Evolutionary conservation across 177 flowering plant genomes (phyloP).

Genomic region (Vitis hybrid): DNA sequence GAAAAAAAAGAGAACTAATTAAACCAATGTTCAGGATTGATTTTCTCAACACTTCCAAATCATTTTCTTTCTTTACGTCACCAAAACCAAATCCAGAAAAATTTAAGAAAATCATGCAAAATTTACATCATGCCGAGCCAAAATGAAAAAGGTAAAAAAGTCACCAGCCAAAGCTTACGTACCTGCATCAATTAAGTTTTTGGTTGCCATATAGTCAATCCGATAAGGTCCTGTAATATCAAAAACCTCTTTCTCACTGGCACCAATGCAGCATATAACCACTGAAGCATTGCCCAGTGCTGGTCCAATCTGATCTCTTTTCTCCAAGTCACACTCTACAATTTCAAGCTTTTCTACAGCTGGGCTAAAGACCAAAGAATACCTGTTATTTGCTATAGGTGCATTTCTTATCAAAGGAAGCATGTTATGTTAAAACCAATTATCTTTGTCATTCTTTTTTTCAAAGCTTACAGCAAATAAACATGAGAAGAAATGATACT

Average conservation of each 20-base stretch:
- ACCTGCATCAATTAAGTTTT: slow-evolving; percentile 93
- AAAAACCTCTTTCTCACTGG: slow-evolving; percentile 92
- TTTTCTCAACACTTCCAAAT: too few species aligned
- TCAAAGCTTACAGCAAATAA: neutral
- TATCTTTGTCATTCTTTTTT: slow-evolving; percentile 3
- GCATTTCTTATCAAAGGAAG: slow-evolving; percentile 2
- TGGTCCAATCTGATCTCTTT: slow-evolving; percentile 50
- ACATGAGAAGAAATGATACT: neutral
- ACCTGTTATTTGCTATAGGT: slow-evolving; percentile 41
- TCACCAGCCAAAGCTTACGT: slow-evolving; percentile 3
- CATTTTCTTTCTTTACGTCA: too few species aligned
- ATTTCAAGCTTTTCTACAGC: slow-evolving; percentile 92
- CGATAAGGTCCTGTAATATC: slow-evolving; percentile 93
- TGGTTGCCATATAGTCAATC: slow-evolving; percentile 85
- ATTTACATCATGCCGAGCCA: neutral
- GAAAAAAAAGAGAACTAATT: neutral
- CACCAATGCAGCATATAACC: slow-evolving; percentile 96
- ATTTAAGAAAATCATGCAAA: neutral
- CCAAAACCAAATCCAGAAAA: too few species aligned
- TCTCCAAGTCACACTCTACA: slow-evolving; percentile 96
- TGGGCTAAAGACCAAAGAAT: slow-evolving; percentile 83
- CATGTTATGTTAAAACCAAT: neutral
- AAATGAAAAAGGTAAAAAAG: neutral
- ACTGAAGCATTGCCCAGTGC: slow-evolving; percentile 80
- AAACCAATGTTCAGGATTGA: neutral